These are phyloP conservation scores for Apiotrichum laibachii DNA, from an alignment of 1,284 basidiomycete species.

Conservation along the genomic window DNA sequence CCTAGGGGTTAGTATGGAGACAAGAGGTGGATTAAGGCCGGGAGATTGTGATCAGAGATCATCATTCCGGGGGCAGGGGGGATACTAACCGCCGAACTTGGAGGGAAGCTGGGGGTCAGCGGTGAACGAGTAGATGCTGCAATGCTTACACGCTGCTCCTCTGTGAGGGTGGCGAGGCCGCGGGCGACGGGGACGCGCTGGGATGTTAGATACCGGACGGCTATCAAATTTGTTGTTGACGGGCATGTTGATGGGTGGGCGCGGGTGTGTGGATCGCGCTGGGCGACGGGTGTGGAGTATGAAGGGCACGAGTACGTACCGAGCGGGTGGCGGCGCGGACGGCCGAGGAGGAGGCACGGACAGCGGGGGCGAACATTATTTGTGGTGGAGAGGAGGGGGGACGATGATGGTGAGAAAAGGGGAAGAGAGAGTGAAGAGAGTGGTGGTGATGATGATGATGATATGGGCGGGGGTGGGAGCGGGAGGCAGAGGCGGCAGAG, in stretches of 20 bases:
- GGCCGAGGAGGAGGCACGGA: conserved; percentile 32
- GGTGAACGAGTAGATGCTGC: background rate
- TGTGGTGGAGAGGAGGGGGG: background rate
- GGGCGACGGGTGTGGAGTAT: background rate
- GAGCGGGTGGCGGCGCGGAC: conserved; percentile 28
- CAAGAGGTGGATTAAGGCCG: background rate
- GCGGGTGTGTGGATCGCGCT: background rate
- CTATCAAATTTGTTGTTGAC: conserved; percentile 17
- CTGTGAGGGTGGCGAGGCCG: conserved; percentile 43
- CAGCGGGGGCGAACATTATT: conserved; percentile 36
- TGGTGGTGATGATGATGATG: background rate
- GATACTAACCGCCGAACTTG: conserved; percentile 86
- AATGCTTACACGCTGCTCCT: conserved; percentile 44
- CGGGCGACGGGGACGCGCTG: conserved; percentile 37
- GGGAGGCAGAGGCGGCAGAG: background rate
- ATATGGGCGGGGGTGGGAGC: background rate
- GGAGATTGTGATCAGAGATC: background rate
- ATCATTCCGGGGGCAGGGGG: background rate
- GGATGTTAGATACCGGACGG: background rate
- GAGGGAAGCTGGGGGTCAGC: conserved; percentile 64
- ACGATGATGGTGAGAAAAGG: conserved; percentile 2
- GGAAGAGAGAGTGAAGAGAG: conserved; percentile 6
- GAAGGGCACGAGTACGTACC: conserved; percentile 8
- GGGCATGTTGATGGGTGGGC: background rate
- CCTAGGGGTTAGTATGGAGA: conserved; percentile 26